Conservation (phyloP, 2,329 filamentous ascomycete genomes). For the Gnomoniopsis smithogilvyi region DNA sequence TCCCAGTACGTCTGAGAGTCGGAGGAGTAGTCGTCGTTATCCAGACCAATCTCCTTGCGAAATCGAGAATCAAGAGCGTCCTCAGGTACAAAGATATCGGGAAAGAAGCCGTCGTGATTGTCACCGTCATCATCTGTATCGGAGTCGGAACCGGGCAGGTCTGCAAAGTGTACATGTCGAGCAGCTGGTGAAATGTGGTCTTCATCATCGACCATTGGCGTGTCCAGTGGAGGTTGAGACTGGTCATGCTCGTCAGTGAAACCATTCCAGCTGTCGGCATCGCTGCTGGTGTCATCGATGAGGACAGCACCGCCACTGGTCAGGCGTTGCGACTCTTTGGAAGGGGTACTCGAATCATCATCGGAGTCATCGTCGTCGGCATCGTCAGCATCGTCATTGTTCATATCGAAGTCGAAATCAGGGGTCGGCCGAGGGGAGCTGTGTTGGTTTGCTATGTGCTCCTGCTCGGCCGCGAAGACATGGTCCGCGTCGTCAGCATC, state of each 20-base stretch:
- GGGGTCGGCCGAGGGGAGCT: constrained; percentile 49
- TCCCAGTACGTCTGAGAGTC: constrained; percentile 63
- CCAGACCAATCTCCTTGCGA: constrained; percentile 69
- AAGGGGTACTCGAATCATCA: constrained; percentile 35
- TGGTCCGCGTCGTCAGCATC: constrained; percentile 76
- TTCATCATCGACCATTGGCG: not conserved
- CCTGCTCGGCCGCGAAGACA: constrained; percentile 75
- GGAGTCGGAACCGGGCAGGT: constrained; percentile 64
- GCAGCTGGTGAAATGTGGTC: constrained; percentile 27
- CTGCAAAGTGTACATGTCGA: constrained; percentile 73
- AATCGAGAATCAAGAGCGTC: constrained; percentile 69
- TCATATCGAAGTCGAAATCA: constrained; percentile 27
- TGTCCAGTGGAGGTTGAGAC: constrained; percentile 1
- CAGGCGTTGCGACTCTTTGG: constrained; percentile 27
- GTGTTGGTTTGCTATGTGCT: constrained; percentile 55
- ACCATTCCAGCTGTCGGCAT: constrained; percentile 41
- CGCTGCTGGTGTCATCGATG: constrained; percentile 36
- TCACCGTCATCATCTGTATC: constrained; percentile 59
- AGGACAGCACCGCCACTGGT: constrained; percentile 30
- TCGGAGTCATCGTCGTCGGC: constrained; percentile 37
- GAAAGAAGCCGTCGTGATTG: constrained; percentile 64
- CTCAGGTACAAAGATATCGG: constrained; percentile 76
- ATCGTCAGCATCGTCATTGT: constrained; percentile 31
- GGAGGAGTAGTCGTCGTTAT: constrained; percentile 51
- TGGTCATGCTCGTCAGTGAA: constrained; percentile 31